Evolutionary conservation across 306 rosid genomes (phyloP).

Genomic region (Pyrus pyrifolia): DNA sequence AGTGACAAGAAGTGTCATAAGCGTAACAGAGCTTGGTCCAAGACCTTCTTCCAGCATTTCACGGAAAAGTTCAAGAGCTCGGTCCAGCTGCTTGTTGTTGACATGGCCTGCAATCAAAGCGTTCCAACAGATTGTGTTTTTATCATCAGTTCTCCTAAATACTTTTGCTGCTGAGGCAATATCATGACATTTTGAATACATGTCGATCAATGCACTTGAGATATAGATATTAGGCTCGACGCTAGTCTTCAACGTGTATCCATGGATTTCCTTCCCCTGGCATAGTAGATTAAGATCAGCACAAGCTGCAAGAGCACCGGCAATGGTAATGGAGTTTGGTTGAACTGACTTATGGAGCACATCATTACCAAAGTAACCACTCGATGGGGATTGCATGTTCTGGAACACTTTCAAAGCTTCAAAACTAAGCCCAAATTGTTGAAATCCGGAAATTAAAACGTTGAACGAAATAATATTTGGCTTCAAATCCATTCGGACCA

Average conservation of each 20-base stretch:
- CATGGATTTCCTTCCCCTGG: slow-evolving; percentile 48
- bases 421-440: slow-evolving; percentile 36
- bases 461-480: slow-evolving; percentile 37
- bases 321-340: slow-evolving; percentile 25
- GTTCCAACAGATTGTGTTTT: slow-evolving; percentile 37
- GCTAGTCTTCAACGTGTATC: not conserved
- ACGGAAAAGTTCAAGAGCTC: slow-evolving; percentile 28
- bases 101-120: slow-evolving; percentile 36
- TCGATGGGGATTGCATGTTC: slow-evolving; percentile 25
- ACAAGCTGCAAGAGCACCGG: slow-evolving; percentile 42
- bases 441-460: slow-evolving; percentile 40
- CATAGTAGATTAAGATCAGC: slow-evolving; percentile 27
- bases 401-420: slow-evolving; percentile 38
- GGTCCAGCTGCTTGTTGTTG: slow-evolving; percentile 14
- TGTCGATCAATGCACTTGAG: no score
- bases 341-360: not conserved
- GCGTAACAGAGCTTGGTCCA: slow-evolving; percentile 27
- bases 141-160: slow-evolving; percentile 15
- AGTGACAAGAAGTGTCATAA: slow-evolving; percentile 30
- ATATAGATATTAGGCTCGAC: no score
- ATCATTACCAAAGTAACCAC: slow-evolving; percentile 9
- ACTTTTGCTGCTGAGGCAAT: slow-evolving; percentile 21
- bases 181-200: no score
- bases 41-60: slow-evolving; percentile 32
- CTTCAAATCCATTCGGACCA: slow-evolving; percentile 19